phyloP scores from a whole-genome alignment of 208 protist genomes.

The Trypanosoma congolense region DNA sequence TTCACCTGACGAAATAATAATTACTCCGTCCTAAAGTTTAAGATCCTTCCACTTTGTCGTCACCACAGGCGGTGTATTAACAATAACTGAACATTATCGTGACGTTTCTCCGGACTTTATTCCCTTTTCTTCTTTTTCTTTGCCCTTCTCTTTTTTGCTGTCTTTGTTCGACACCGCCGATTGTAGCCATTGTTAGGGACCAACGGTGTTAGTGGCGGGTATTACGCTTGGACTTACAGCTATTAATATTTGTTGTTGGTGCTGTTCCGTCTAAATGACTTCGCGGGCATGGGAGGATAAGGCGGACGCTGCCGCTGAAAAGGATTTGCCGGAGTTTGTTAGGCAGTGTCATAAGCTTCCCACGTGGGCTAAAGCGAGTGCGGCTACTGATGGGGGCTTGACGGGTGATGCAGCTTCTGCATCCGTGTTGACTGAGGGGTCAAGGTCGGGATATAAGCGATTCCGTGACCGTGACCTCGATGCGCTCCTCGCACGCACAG shows the following conservation, averaged over 20 bases:
- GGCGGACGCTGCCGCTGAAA: conserved; percentile 33
- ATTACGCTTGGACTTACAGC: too few species aligned
- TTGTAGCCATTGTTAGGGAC: too few species aligned
- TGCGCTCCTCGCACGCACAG: conserved; percentile 65
- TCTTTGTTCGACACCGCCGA: too few species aligned
- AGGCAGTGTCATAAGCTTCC: conserved; percentile 39
- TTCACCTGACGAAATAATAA: too few species aligned
- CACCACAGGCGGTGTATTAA: too few species aligned
- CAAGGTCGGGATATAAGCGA: conserved; percentile 35
- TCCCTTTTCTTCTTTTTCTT: too few species aligned
- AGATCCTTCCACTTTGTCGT: too few species aligned
- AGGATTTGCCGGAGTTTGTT: conserved; percentile 33
- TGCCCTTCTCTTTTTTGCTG: too few species aligned
- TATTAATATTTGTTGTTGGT: neutral
- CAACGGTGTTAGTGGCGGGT: too few species aligned
- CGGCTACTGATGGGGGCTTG: conserved; percentile 23
- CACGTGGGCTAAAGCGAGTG: conserved; percentile 42
- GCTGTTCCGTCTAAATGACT: conserved; percentile 8
- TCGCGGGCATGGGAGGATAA: conserved; percentile 63
- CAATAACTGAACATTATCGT: too few species aligned
- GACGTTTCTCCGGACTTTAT: too few species aligned
- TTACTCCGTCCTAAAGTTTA: too few species aligned
- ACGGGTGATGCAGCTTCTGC: neutral
- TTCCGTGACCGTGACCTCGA: conserved; percentile 76
- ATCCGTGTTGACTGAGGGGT: neutral